Evolutionary conservation across 495 filamentous ascomycete genomes (phyloP).

Genomic region (Podospora appendiculata): DNA sequence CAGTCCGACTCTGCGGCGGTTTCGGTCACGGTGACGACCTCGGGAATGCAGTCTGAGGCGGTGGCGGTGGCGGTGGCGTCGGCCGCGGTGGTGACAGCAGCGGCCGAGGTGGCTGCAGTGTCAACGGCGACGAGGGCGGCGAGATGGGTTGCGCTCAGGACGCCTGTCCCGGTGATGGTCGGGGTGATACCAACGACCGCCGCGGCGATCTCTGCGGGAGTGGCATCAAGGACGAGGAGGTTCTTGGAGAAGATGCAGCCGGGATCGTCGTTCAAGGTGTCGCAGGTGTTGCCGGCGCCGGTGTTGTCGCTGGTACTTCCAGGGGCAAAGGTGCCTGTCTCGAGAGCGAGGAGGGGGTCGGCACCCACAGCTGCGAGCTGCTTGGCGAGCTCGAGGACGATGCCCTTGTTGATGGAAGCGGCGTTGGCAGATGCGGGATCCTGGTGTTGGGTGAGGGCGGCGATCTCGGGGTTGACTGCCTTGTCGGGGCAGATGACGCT

Average conservation of each 20-base stretch:
- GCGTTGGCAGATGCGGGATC: slow-evolving; percentile 48
- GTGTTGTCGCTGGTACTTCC: slow-evolving; percentile 48
- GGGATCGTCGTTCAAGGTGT: slow-evolving; percentile 35
- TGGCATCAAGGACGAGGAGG: slow-evolving; percentile 49
- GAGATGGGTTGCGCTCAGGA: slow-evolving; percentile 1
- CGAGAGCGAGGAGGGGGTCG: slow-evolving; percentile 47
- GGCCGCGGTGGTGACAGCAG: slow-evolving; percentile 30
- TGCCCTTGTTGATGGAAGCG: slow-evolving; percentile 42
- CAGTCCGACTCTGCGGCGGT: background rate
- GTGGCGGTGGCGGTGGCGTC: slow-evolving; percentile 3
- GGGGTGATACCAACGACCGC: slow-evolving; percentile 29
- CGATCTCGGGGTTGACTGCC: slow-evolving; percentile 61
- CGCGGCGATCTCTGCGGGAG: slow-evolving; percentile 43
- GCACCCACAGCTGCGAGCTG: slow-evolving; percentile 50
- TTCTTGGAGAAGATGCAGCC: slow-evolving; percentile 57
- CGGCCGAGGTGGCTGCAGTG: slow-evolving; percentile 10
- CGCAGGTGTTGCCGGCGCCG: slow-evolving; percentile 49
- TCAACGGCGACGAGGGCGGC: slow-evolving; percentile 1
- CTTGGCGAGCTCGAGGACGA: slow-evolving; percentile 45
- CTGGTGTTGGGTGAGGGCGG: slow-evolving; percentile 54
- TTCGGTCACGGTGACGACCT: background rate
- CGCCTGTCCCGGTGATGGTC: slow-evolving; percentile 2
- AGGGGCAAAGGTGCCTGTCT: slow-evolving; percentile 50
- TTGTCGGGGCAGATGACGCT: slow-evolving; percentile 48
- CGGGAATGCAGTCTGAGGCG: background rate